A percentile compares a stretch with the other conserved stretches of the same genome.
Conservation (phyloP, 2,329 filamentous ascomycete species). For the Aspergillus aculeatinus region DNA sequence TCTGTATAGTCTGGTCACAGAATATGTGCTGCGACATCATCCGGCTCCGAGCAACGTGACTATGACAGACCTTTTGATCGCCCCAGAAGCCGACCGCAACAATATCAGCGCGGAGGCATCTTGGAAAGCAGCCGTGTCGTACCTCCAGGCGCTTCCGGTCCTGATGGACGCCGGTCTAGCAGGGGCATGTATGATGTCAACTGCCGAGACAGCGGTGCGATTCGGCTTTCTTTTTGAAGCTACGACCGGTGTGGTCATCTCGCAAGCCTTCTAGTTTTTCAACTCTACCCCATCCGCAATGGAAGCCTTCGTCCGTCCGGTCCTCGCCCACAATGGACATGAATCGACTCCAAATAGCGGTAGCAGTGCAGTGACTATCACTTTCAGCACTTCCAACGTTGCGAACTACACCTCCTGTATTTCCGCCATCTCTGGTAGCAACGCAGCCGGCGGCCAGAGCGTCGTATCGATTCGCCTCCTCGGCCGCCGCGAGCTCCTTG, state of each 20-base stretch:
- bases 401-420: constrained; percentile 26
- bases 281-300: constrained; percentile 1
- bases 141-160: too few relatives aligned
- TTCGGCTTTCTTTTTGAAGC: not conserved
- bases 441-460: constrained; percentile 30
- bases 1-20: constrained; percentile 21
- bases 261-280: constrained; percentile 4
- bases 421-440: constrained; percentile 25
- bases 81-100: too few relatives aligned
- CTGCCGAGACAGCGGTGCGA: too few relatives aligned
- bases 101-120: too few relatives aligned
- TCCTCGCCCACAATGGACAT: not conserved
- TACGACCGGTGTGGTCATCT: not conserved
- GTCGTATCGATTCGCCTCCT: constrained; percentile 38
- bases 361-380: not conserved
- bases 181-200: too few relatives aligned
- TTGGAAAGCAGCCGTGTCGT: too few relatives aligned
- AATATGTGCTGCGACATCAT: constrained; percentile 11
- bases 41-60: too few relatives aligned
- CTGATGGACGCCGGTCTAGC: too few relatives aligned
- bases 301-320: constrained; percentile 1
- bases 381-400: constrained; percentile 5
- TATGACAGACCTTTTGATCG: too few relatives aligned
- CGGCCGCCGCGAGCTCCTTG: constrained; percentile 31
- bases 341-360: not conserved